phyloP scores from a whole-genome alignment of 2,329 filamentous ascomycete species.

The Aspergillus tamarii region DNA sequence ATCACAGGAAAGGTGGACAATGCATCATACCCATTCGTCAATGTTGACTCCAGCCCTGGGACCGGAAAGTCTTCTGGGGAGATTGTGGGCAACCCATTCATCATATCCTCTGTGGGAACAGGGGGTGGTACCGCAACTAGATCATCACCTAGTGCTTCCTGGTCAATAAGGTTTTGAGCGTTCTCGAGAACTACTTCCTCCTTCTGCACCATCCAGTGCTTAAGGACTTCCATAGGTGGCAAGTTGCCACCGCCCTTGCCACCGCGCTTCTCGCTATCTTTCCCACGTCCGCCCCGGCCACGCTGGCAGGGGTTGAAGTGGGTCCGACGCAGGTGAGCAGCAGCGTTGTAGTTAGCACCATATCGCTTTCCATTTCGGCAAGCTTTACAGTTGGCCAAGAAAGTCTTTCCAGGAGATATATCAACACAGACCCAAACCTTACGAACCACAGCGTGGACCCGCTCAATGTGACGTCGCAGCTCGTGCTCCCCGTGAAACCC shows the following conservation, averaged over 20 bases:
- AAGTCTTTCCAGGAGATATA: conserved; percentile 60
- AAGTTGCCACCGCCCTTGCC: conserved; percentile 66
- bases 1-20: conserved; percentile 31
- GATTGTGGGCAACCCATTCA: conserved; percentile 15
- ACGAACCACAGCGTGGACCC: conserved; percentile 65
- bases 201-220: conserved; percentile 63
- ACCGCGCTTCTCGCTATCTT: conserved; percentile 62
- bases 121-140: conserved; percentile 15
- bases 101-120: conserved; percentile 19
- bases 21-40: conserved; percentile 35
- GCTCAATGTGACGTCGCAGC: conserved; percentile 67
- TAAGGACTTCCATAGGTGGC: conserved; percentile 63
- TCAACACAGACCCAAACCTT: conserved; percentile 68
- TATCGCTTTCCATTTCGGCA: conserved; percentile 79
- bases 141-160: conserved; percentile 28
- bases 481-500: conserved; percentile 89
- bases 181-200: conserved; percentile 51
- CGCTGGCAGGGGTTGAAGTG: conserved; percentile 77
- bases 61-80: conserved; percentile 23
- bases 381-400: conserved; percentile 80
- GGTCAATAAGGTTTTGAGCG: conserved; percentile 29
- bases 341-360: conserved; percentile 91
- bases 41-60: conserved; percentile 31
- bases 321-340: conserved; percentile 81
- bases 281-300: conserved; percentile 57